These are phyloP conservation scores for Thecaphora frezii DNA, from an alignment of 1,284 basidiomycete genomes.

Conservation along the genomic window DNA sequence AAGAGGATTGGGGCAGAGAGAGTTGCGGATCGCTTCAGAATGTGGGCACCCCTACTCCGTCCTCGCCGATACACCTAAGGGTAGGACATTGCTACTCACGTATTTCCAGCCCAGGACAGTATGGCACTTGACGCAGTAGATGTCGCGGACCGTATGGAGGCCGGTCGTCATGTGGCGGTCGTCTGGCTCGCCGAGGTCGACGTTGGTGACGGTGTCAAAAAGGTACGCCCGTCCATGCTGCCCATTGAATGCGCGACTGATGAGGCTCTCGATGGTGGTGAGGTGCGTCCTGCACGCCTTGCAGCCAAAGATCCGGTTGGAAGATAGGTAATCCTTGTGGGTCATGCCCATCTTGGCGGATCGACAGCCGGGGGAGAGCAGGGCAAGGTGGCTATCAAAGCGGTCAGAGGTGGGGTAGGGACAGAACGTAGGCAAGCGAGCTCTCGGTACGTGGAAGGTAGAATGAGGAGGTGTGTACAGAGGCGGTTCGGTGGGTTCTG, in stretches of 20 bases:
- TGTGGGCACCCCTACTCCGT: too few relatives aligned
- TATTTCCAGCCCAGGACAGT: constrained; percentile 95
- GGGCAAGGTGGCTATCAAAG: too few relatives aligned
- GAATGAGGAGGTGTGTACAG: too few relatives aligned
- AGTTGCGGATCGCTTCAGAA: too few relatives aligned
- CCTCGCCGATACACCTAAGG: too few relatives aligned
- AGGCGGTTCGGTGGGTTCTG: too few relatives aligned
- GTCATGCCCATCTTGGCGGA: constrained; percentile 74
- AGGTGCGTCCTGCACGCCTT: constrained; percentile 88
- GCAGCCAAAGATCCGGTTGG: constrained; percentile 83
- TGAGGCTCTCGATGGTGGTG: constrained; percentile 85
- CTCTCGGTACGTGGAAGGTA: too few relatives aligned
- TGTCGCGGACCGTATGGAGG: constrained; percentile 90
- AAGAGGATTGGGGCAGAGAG: too few relatives aligned
- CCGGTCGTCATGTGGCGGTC: constrained; percentile 96
- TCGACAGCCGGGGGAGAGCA: too few relatives aligned
- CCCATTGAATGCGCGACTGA: constrained; percentile 71
- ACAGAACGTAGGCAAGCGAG: too few relatives aligned
- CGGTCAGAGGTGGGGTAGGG: too few relatives aligned
- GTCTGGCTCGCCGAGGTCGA: constrained; percentile 79
- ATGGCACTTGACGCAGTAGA: constrained; percentile 85
- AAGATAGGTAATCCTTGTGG: constrained; percentile 82
- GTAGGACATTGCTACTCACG: constrained; percentile 69
- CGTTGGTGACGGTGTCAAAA: constrained; percentile 87
- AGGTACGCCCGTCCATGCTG: constrained; percentile 93